These are phyloP conservation scores for Quercus variabilis DNA, from an alignment of 306 rosid genomes.

Conservation along the genomic window DNA sequence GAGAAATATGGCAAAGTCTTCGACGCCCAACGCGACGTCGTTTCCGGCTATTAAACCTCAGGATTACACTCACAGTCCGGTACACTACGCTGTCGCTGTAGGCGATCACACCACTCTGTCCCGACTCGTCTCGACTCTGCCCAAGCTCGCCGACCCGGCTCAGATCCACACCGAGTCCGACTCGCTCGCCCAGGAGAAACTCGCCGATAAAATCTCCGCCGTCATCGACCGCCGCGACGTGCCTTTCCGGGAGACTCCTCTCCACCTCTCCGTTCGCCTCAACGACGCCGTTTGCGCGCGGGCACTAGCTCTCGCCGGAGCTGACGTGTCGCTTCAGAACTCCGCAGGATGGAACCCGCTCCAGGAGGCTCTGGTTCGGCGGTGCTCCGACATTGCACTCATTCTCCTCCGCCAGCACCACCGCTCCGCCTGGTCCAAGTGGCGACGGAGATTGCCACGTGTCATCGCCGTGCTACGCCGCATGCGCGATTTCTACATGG, in stretches of 20 bases:
- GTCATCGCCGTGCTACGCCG: conserved; percentile 72
- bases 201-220: conserved; percentile 65
- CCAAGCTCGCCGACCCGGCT: conserved; percentile 67
- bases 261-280: conserved; percentile 80
- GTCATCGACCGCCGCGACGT: conserved; percentile 90
- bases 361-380: conserved; percentile 86
- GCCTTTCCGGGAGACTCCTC: conserved; percentile 75
- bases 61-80: conserved; percentile 68
- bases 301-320: conserved; percentile 64
- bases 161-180: conserved; percentile 67
- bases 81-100: conserved; percentile 72
- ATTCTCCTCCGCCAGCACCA: conserved; percentile 69
- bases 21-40: conserved; percentile 37
- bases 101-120: conserved; percentile 59
- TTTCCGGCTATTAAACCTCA: conserved; percentile 48
- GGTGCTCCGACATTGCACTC: conserved; percentile 66
- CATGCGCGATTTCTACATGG: conserved; percentile 98
- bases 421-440: conserved; percentile 84
- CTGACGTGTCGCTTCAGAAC: conserved; percentile 81
- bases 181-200: conserved; percentile 73
- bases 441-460: conserved; percentile 92
- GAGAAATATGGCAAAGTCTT: conserved; percentile 51
- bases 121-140: conserved; percentile 55
- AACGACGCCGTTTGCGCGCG: conserved; percentile 55
- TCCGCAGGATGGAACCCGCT: conserved; percentile 83